A percentile compares a stretch with the other conserved stretches of the same genome.
Conservation (phyloP, 352 stramenopile species). For the Phytopythium boreale region DNA sequence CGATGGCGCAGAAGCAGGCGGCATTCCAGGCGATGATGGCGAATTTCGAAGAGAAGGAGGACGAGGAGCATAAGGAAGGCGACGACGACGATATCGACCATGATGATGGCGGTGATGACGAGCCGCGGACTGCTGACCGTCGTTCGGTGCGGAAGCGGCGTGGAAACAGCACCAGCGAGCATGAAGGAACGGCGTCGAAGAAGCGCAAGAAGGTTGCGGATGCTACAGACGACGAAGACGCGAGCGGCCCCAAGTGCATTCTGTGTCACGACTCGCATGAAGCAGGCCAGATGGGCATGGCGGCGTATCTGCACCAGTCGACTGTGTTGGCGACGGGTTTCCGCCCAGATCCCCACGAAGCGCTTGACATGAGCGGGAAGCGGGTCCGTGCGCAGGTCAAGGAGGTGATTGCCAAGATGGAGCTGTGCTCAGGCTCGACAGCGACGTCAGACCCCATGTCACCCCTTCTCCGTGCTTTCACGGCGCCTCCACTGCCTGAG, state of each 20-base stretch:
- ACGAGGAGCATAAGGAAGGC: constrained; percentile 31
- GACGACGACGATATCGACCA: constrained; percentile 21
- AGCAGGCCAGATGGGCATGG: constrained; percentile 82
- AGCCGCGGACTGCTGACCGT: not conserved
- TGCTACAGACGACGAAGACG: constrained; percentile 11
- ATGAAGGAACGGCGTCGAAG: constrained; percentile 19
- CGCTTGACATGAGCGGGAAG: constrained; percentile 41
- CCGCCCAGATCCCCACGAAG: constrained; percentile 67
- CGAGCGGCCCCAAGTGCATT: constrained; percentile 64
- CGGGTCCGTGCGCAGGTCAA: constrained; percentile 60
- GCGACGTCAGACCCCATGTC: constrained; percentile 36
- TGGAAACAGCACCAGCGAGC: constrained; percentile 23
- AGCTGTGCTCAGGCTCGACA: constrained; percentile 63
- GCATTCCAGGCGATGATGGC: constrained; percentile 85
- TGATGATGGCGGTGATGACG: constrained; percentile 17
- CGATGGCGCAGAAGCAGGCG: constrained; percentile 81
- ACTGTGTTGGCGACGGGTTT: constrained; percentile 79
- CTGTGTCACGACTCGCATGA: constrained; percentile 80
- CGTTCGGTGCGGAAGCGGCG: constrained; percentile 47
- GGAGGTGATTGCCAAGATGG: constrained; percentile 82
- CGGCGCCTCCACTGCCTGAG: constrained; percentile 51
- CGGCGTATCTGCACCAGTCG: constrained; percentile 84
- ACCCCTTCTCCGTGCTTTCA: constrained; percentile 55
- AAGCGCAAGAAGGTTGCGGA: constrained; percentile 47
- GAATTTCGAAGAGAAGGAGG: constrained; percentile 34